A percentile compares a stretch with the other conserved stretches of the same genome.
Conservation (phyloP, 1,139 yeast species). For the Saccharomyces hybrid region DNA sequence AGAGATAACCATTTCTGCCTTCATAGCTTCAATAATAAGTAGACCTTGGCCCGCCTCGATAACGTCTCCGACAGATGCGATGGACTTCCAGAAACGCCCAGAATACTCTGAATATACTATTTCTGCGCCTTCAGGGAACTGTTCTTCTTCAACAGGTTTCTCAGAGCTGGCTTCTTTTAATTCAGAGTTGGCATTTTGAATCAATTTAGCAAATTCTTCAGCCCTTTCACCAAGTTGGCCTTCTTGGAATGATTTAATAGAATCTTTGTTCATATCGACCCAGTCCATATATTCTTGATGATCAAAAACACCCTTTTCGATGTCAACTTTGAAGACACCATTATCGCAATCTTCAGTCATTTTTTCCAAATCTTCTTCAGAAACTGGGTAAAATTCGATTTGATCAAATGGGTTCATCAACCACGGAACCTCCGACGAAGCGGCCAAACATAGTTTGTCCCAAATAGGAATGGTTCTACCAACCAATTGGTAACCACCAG, state of each 20-base stretch:
- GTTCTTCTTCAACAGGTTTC: conserved; percentile 40
- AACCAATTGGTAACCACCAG: conserved; percentile 96
- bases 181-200: conserved; percentile 77
- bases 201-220: conserved; percentile 75
- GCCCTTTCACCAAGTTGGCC: conserved; percentile 72
- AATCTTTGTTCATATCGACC: conserved; percentile 63
- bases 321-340: conserved; percentile 71
- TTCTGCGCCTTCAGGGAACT: conserved; percentile 67
- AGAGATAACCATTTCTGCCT: conserved; percentile 87
- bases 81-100: conserved; percentile 94
- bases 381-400: conserved; percentile 86
- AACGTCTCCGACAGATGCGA: conserved; percentile 71
- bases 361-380: conserved; percentile 71
- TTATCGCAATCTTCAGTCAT: conserved; percentile 68
- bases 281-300: conserved; percentile 71
- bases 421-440: conserved; percentile 78
- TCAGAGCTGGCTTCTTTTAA: conserved; percentile 41
- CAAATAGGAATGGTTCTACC: conserved; percentile 97
- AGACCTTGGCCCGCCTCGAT: conserved; percentile 73
- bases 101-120: conserved; percentile 88
- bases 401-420: conserved; percentile 85
- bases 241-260: conserved; percentile 62
- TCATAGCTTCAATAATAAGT: conserved; percentile 94
- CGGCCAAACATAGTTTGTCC: conserved; percentile 83
- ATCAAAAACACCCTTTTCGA: conserved; percentile 73